These are phyloP conservation scores for Verticillium tricorpus DNA, from an alignment of 2,329 filamentous ascomycete genomes.

Conservation along the genomic window DNA sequence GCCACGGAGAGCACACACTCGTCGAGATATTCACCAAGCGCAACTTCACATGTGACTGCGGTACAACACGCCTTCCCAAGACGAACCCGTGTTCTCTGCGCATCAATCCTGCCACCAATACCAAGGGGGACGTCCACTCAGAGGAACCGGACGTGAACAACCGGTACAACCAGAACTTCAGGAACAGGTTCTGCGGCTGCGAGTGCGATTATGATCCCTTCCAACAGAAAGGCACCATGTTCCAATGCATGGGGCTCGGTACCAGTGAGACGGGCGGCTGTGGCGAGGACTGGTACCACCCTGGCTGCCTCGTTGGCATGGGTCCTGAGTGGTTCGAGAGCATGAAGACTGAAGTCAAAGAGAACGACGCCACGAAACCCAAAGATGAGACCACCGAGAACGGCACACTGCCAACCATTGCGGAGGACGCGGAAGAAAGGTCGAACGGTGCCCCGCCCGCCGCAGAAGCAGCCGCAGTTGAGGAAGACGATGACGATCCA, in stretches of 20 bases:
- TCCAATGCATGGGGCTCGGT: conserved; percentile 86
- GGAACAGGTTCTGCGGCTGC: conserved; percentile 88
- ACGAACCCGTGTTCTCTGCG: conserved; percentile 73
- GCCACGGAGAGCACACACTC: conserved; percentile 89
- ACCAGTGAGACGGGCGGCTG: conserved; percentile 79
- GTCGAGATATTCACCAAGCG: conserved; percentile 96
- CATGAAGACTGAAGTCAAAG: conserved; percentile 33
- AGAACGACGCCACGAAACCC: conserved; percentile 24
- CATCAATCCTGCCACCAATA: conserved; percentile 65
- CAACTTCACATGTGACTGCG: conserved; percentile 94
- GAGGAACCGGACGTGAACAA: conserved; percentile 71
- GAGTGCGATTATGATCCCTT: conserved; percentile 82
- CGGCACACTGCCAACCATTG: conserved; percentile 40
- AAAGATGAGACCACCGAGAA: conserved; percentile 8
- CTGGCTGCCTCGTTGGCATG: conserved; percentile 82
- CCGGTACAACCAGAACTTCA: conserved; percentile 93
- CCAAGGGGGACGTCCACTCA: conserved; percentile 71
- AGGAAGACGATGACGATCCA: conserved; percentile 51
- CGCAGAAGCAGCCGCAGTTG: conserved; percentile 12
- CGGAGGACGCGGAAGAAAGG: conserved; percentile 38
- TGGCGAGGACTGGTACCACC: conserved; percentile 97
- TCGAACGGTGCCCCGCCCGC: conserved; percentile 5
- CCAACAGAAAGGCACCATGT: conserved; percentile 95
- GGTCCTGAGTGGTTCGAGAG: conserved; percentile 67
- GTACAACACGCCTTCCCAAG: conserved; percentile 71